Conservation (phyloP, 768 basidiomycete species). For the Chalciporus chontae region DNA sequence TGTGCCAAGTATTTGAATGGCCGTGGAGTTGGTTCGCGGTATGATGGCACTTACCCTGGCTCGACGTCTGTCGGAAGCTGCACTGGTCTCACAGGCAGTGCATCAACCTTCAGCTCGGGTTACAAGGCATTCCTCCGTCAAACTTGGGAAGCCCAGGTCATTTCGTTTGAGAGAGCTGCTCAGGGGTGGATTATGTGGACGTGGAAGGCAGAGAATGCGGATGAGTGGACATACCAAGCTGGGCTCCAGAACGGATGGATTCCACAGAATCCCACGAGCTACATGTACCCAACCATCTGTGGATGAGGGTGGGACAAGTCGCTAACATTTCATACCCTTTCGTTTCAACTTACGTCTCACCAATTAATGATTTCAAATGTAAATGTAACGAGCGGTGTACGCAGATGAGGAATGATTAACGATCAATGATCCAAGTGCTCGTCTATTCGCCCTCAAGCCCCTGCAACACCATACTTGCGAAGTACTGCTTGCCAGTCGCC, state of each 20-base stretch:
- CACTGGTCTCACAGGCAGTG: slow-evolving; percentile 67
- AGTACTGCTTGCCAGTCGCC: slow-evolving; percentile 63
- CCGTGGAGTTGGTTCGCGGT: slow-evolving; percentile 64
- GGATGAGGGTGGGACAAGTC: slow-evolving; percentile 5
- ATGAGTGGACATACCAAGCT: slow-evolving; percentile 89
- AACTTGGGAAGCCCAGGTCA: slow-evolving; percentile 83
- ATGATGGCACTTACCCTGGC: slow-evolving; percentile 60
- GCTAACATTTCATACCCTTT: neutral
- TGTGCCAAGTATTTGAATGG: slow-evolving; percentile 69
- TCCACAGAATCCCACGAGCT: slow-evolving; percentile 52
- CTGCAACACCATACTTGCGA: slow-evolving; percentile 64
- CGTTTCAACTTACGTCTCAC: neutral
- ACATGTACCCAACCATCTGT: slow-evolving; percentile 63
- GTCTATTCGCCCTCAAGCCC: slow-evolving; percentile 12
- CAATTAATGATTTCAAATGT: neutral
- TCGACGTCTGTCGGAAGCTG: slow-evolving; percentile 74
- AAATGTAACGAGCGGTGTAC: neutral
- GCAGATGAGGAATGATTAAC: neutral
- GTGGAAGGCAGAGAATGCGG: slow-evolving; percentile 79
- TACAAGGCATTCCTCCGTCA: slow-evolving; percentile 83
- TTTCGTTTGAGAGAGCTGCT: slow-evolving; percentile 59
- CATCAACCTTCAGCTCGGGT: slow-evolving; percentile 63
- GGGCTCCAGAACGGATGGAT: slow-evolving; percentile 84
- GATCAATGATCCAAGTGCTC: neutral
- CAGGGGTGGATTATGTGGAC: slow-evolving; percentile 80